phyloP scores from a whole-genome alignment of 257 asterid species.

The Nemophila menziesii region DNA sequence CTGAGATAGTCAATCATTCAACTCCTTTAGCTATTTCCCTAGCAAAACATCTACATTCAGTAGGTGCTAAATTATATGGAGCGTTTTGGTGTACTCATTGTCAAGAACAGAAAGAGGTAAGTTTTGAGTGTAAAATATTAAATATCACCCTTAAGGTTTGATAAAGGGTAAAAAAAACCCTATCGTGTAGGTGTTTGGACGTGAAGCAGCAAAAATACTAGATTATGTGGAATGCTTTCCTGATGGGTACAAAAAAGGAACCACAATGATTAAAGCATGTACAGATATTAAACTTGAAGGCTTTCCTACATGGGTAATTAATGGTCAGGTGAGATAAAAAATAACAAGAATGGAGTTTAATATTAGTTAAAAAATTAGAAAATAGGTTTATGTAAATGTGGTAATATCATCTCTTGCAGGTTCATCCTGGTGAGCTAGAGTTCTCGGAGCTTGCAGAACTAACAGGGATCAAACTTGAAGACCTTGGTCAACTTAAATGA shows the following conservation, averaged over 20 bases:
- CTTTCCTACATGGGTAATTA: slow-evolving; percentile 76
- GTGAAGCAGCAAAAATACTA: slow-evolving; percentile 62
- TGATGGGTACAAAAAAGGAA: slow-evolving; percentile 52
- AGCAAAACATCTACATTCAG: slow-evolving; percentile 61
- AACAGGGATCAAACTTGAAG: slow-evolving; percentile 57
- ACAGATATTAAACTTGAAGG: slow-evolving; percentile 40
- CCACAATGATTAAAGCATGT: slow-evolving; percentile 60
- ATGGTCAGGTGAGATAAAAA: slow-evolving; percentile 44
- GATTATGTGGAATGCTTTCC: slow-evolving; percentile 88
- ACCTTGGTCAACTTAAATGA: slow-evolving; percentile 33
- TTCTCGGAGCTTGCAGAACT: slow-evolving; percentile 62
- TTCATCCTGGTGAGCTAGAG: slow-evolving; percentile 55
- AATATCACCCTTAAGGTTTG: too few species aligned
- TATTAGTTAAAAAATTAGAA: too few species aligned
- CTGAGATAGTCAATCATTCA: slow-evolving; percentile 50
- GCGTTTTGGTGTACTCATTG: slow-evolving; percentile 98
- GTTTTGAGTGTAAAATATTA: too few species aligned
- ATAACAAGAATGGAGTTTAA: too few species aligned
- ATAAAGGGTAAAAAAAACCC: too few species aligned
- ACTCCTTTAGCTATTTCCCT: slow-evolving; percentile 77
- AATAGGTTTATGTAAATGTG: slow-evolving; percentile 3
- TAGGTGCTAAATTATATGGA: slow-evolving; percentile 81
- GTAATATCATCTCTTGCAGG: slow-evolving; percentile 29
- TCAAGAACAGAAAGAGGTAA: slow-evolving; percentile 73
- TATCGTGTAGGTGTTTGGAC: slow-evolving; percentile 69